Base-by-base conservation (phyloP, 371 early-diverging fungal genomes). In the Haplosporangium sp. region DNA sequence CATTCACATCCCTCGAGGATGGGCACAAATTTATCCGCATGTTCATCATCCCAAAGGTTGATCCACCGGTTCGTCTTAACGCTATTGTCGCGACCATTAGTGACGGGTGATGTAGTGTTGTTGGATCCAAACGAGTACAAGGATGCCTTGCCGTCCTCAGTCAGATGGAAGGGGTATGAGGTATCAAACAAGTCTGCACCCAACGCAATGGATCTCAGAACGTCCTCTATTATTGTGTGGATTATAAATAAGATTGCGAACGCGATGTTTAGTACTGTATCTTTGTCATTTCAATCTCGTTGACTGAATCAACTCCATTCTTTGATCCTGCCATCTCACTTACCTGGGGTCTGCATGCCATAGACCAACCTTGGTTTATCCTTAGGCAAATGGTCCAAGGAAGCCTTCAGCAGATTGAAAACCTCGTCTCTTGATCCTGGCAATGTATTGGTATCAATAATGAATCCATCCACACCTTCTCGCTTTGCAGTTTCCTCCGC, bases 121-220 rank as follows among this genome's bases (percentile, higher is more conserved):
- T 36, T 12, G 43, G 57, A 18, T 6, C 74, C 83, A 47, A 85
- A 86, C 14, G 71, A 62, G 54, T 85, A 89, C 5, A 84, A 79
- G 14, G 87, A 82, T 0, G 87, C 90, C 59, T 88, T 87, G 65
- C 87, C 90, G 29, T 83, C 84, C 56, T 86, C 86, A 0, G 89
- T 85, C 67, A 74, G 43, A 14, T 69, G 55, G 42, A 62, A 83
- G 8, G 88, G 82, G 69, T 88, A 91, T 55, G 84, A 87, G 14
- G 89, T 86, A 72, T 93, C 92, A 69, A 94, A 93, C 60, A 94
- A 60, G 69, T 94, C 94, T 46, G 91, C 85, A 3, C 94, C 94
- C 11, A 83, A 59, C 0, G 83, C 70, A 37, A 94, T 82, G 8
- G 88, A 91, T 41, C 75, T 75, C 51, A 94, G 71, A 16, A 91